Evolutionary conservation across 495 filamentous ascomycete species (phyloP).

Genomic region (Pseudomonodictys pantanalensis): DNA sequence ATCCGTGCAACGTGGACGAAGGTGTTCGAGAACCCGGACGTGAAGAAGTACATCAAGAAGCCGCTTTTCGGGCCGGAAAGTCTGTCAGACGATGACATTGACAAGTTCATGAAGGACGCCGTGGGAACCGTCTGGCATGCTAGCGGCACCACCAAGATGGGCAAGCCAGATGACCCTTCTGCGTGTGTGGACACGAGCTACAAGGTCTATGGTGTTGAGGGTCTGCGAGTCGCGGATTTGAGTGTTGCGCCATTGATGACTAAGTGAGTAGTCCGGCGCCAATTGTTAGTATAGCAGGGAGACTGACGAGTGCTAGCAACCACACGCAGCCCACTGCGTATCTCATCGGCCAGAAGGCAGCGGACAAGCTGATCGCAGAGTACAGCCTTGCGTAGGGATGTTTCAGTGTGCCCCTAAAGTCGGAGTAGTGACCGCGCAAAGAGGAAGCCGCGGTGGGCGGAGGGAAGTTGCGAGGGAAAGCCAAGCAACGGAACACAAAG

Average conservation of each 20-base stretch:
- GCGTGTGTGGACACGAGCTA: slow-evolving; percentile 35
- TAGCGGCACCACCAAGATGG: slow-evolving; percentile 24
- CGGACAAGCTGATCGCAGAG: slow-evolving; percentile 48
- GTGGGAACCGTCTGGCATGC: slow-evolving; percentile 22
- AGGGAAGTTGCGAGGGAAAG: no score
- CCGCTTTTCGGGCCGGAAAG: slow-evolving; percentile 47
- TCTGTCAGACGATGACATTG: slow-evolving; percentile 55
- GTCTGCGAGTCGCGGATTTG: slow-evolving; percentile 28
- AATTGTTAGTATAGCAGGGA: slow-evolving; percentile 4
- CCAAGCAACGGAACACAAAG: no score
- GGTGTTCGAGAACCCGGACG: slow-evolving; percentile 45
- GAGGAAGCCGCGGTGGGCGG: no score
- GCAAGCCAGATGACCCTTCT: slow-evolving; percentile 34
- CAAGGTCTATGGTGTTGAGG: slow-evolving; percentile 29
- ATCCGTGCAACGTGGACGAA: slow-evolving; percentile 47
- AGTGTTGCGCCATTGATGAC: slow-evolving; percentile 28
- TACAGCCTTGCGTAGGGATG: slow-evolving; percentile 37
- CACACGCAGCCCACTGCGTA: slow-evolving; percentile 44
- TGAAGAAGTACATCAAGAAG: slow-evolving; percentile 48
- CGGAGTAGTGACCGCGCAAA: no score
- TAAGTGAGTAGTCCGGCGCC: slow-evolving; percentile 7
- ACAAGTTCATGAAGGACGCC: slow-evolving; percentile 37
- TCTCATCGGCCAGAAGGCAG: slow-evolving; percentile 42
- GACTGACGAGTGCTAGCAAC: slow-evolving; percentile 30
- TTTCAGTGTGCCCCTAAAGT: not conserved